Base-by-base conservation (phyloP, 2,329 filamentous ascomycete genomes). In the Cladorrhinum sp. region DNA sequence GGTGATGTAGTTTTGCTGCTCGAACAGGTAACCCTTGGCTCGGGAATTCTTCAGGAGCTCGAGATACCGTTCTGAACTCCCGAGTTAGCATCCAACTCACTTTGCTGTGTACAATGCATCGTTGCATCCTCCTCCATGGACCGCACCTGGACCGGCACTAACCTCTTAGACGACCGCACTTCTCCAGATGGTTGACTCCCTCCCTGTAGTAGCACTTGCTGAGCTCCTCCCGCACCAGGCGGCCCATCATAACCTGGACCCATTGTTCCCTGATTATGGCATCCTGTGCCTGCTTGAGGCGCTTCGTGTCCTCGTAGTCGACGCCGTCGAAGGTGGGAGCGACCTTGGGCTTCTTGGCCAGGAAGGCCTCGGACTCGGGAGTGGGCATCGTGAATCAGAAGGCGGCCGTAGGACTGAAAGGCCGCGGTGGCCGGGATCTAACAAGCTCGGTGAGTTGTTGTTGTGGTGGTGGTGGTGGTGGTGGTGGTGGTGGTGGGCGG, bases 211-310 rank as follows among this genome's bases (percentile, higher is more conserved):
- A 95, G 81, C 91, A 95, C 80, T 92, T 94, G 76, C 87, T 83
- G 79, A 95, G 80, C 80, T 95, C 91, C 74, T 94, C 89, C 66
- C 89, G 81, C 59, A 95, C 89, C 65, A 95, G 78, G 64, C 91
- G 83, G 61, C 89, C 89, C 91, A 93, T 95, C 91, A 95, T 95
- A 74, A 88, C 87, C 74, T 86, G 87, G 62, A 95, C 90, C 91
- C 91, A 95, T 80, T 95, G 91, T 79, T 95, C 91, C 65, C 90
- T 84, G 70, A 95, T 85, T 60, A 95, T 84, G 66, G 90, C 84
- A 74, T 95, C 91, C 74, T 94, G 90, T 58, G 91, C 91, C 64
- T 87, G 86, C 81, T 94, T 95, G 73, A 95, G 81, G 68, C 86
- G 85, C 73, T 85, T 86, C 74, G 87, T 92, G 79, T 95, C 89